These are phyloP conservation scores for Penicillium sp. DNA, from an alignment of 2,329 filamentous ascomycete genomes.

Conservation along the genomic window DNA sequence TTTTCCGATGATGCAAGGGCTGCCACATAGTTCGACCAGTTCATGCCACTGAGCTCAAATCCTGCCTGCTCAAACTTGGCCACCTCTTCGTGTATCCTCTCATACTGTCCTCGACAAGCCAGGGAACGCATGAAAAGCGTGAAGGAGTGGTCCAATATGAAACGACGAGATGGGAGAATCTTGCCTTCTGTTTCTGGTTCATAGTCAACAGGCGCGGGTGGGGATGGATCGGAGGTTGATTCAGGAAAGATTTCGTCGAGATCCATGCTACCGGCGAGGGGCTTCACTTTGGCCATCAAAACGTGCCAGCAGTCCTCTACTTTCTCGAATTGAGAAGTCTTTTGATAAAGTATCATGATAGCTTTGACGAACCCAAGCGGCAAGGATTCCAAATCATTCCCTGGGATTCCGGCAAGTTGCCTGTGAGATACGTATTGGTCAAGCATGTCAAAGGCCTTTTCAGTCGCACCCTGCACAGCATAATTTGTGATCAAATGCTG, in stretches of 20 bases:
- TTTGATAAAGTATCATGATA: conserved; percentile 68
- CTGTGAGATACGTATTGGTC: conserved; percentile 49
- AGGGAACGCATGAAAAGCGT: conserved; percentile 57
- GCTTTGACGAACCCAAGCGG: conserved; percentile 62
- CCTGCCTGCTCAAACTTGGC: conserved; percentile 63
- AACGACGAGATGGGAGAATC: conserved; percentile 46
- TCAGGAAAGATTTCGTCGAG: conserved; percentile 21
- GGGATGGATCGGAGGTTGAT: background rate
- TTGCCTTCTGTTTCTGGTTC: background rate
- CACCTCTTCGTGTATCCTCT: conserved; percentile 55
- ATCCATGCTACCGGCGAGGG: conserved; percentile 42
- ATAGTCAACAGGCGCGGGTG: background rate
- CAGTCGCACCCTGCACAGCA: conserved; percentile 47
- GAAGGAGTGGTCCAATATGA: conserved; percentile 52
- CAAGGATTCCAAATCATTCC: conserved; percentile 35
- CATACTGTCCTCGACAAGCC: conserved; percentile 54
- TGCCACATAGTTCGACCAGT: conserved; percentile 79
- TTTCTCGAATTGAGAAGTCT: conserved; percentile 58
- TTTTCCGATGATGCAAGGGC: conserved; percentile 63
- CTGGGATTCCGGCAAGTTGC: conserved; percentile 8
- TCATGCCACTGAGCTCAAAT: conserved; percentile 72
- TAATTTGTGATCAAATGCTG: conserved; percentile 60
- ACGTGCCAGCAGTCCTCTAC: conserved; percentile 69
- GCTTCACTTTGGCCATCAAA: conserved; percentile 56
- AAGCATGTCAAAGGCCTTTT: conserved; percentile 58